Conservation (phyloP, 208 protist genomes). For the Balamuthia mandrillaris region DNA sequence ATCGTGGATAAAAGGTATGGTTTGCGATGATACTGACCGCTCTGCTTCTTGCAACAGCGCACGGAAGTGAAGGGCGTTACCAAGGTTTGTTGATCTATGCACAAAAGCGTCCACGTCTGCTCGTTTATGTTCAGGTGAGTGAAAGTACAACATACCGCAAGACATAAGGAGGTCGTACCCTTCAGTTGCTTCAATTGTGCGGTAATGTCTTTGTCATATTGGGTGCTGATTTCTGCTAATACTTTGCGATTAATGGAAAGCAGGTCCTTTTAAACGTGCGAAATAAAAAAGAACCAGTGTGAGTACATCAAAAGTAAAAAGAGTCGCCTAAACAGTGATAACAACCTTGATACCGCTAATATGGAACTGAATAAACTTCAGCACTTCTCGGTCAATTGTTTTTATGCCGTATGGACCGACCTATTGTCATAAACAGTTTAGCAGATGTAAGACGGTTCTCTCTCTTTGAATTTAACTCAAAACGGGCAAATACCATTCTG, state of each 20-base stretch:
- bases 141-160: background rate
- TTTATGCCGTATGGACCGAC: constrained; percentile 5
- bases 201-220: background rate
- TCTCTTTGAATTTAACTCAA: too few species aligned
- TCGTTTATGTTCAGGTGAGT: too few species aligned
- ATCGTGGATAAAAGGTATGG: background rate
- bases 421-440: too few species aligned
- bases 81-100: background rate
- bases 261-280: background rate
- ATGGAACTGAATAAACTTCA: background rate
- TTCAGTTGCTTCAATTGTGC: background rate
- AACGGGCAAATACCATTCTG: too few species aligned
- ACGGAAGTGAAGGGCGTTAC: constrained; percentile 18
- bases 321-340: background rate
- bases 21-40: background rate
- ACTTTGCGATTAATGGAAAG: background rate
- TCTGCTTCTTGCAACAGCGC: constrained; percentile 28
- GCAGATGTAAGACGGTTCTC: too few species aligned
- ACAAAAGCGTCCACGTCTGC: background rate
- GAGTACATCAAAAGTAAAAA: too few species aligned
- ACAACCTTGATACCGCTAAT: background rate
- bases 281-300: too few species aligned
- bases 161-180: background rate
- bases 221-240: background rate
- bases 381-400: background rate